phyloP scores from a whole-genome alignment of 352 stramenopile genomes.

The Nothophytophthora sp. region DNA sequence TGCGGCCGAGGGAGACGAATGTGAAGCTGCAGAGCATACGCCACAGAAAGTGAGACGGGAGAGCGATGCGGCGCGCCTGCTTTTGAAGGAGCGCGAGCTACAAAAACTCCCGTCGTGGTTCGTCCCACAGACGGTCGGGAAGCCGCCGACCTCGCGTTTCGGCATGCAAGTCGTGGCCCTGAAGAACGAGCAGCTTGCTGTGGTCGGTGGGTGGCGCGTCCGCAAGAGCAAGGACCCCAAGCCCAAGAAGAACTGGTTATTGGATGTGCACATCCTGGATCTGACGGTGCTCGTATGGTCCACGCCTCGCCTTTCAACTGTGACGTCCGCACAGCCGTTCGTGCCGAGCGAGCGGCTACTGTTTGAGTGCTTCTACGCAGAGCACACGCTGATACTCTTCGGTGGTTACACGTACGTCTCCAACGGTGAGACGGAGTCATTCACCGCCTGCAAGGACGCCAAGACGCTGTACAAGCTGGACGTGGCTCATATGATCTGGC shows the following conservation, averaged over 20 bases:
- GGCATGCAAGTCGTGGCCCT: slow-evolving; percentile 46
- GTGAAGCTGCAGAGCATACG: not conserved
- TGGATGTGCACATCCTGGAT: slow-evolving; percentile 58
- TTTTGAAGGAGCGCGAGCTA: slow-evolving; percentile 13
- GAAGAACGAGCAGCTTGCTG: slow-evolving; percentile 40
- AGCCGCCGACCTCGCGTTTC: slow-evolving; percentile 48
- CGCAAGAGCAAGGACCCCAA: slow-evolving; percentile 11
- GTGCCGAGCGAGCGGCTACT: slow-evolving; percentile 43
- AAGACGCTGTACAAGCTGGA: slow-evolving; percentile 61
- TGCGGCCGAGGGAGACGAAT: slow-evolving; percentile 12
- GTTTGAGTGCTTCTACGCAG: slow-evolving; percentile 48
- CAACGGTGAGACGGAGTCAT: slow-evolving; percentile 43
- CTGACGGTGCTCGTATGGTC: slow-evolving; percentile 51
- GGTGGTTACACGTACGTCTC: slow-evolving; percentile 47
- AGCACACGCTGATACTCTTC: slow-evolving; percentile 47
- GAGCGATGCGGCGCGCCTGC: slow-evolving; percentile 7
- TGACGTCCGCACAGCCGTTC: slow-evolving; percentile 28
- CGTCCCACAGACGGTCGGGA: slow-evolving; percentile 46
- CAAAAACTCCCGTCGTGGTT: slow-evolving; percentile 31
- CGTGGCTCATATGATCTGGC: slow-evolving; percentile 70
- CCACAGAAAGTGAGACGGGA: slow-evolving; percentile 5
- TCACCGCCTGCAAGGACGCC: slow-evolving; percentile 25
- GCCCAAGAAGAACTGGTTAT: slow-evolving; percentile 5
- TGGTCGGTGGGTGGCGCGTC: slow-evolving; percentile 33
- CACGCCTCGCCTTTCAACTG: slow-evolving; percentile 38